These are phyloP conservation scores for Ramularia endophylla DNA, from an alignment of 2,329 filamentous ascomycete genomes.

Conservation along the genomic window DNA sequence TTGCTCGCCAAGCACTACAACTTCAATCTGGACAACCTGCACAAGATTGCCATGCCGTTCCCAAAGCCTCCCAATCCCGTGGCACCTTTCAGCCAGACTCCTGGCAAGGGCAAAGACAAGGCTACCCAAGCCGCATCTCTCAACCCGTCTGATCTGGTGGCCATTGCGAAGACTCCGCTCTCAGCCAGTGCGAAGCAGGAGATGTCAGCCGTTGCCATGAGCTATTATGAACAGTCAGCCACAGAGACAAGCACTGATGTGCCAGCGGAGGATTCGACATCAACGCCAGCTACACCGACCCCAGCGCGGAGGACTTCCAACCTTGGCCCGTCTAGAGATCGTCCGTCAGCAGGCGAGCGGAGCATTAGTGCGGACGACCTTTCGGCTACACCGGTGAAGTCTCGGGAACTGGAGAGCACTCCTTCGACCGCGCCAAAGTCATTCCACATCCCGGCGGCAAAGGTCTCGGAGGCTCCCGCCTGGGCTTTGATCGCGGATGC, in stretches of 20 bases:
- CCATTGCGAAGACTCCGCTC: constrained; percentile 56
- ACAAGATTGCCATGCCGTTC: constrained; percentile 78
- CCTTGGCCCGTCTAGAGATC: constrained; percentile 37
- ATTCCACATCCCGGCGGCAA: constrained; percentile 57
- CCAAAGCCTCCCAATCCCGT: constrained; percentile 55
- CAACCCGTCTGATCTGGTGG: constrained; percentile 78
- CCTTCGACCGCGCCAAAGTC: constrained; percentile 42
- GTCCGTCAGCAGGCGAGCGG: constrained; percentile 23
- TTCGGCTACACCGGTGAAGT: constrained; percentile 22
- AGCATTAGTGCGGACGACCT: constrained; percentile 21
- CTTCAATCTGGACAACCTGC: constrained; percentile 68
- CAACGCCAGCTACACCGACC: constrained; percentile 56
- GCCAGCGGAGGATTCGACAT: constrained; percentile 44
- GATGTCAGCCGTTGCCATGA: constrained; percentile 71
- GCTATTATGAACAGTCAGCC: constrained; percentile 61
- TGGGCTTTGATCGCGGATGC: constrained; percentile 39
- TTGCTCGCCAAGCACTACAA: constrained; percentile 79
- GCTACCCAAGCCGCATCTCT: constrained; percentile 48
- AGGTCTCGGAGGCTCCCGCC: constrained; percentile 37
- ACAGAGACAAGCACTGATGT: constrained; percentile 27
- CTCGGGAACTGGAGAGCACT: constrained; percentile 30
- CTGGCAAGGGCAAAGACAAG: constrained; percentile 72
- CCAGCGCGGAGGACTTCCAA: constrained; percentile 62
- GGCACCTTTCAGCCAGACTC: constrained; percentile 48
- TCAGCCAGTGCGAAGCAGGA: constrained; percentile 56